These are phyloP conservation scores for Penicillium paxilli DNA, from an alignment of 495 filamentous ascomycete genomes.

Conservation along the genomic window DNA sequence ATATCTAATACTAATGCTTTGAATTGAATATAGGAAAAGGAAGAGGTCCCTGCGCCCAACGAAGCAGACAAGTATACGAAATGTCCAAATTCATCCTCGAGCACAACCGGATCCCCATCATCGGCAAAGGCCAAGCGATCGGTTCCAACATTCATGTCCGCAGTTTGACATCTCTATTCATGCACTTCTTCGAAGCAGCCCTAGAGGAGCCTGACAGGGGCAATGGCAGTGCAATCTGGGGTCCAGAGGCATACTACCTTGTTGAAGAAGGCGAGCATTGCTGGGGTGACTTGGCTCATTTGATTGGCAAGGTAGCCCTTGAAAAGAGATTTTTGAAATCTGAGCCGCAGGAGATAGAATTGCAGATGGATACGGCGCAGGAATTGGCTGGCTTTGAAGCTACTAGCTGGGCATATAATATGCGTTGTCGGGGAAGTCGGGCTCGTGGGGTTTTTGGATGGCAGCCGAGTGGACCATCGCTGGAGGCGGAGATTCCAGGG, in stretches of 20 bases:
- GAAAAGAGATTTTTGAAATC: slow-evolving; percentile 50
- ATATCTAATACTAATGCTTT: too few species aligned
- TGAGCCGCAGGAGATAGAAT: slow-evolving; percentile 2
- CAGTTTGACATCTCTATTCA: slow-evolving; percentile 58
- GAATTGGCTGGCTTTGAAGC: slow-evolving; percentile 1
- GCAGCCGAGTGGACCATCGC: background rate
- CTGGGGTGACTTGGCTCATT: slow-evolving; percentile 57
- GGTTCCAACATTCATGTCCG: slow-evolving; percentile 65
- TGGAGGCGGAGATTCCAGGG: background rate
- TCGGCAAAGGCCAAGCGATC: slow-evolving; percentile 51
- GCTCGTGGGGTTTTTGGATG: background rate
- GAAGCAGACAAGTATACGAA: slow-evolving; percentile 56
- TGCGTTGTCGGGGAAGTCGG: slow-evolving; percentile 1
- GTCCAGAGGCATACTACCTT: slow-evolving; percentile 62
- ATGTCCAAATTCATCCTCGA: slow-evolving; percentile 50
- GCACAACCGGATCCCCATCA: slow-evolving; percentile 32
- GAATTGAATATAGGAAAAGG: slow-evolving; percentile 31
- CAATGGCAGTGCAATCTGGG: slow-evolving; percentile 52
- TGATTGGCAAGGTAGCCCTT: slow-evolving; percentile 52
- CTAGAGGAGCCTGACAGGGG: slow-evolving; percentile 25
- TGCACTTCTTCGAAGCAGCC: slow-evolving; percentile 57
- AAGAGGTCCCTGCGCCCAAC: slow-evolving; percentile 59
- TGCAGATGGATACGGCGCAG: background rate
- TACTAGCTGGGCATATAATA: background rate
- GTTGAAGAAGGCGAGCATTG: slow-evolving; percentile 57